Conservation (phyloP, 768 basidiomycete species). For the Tephrocybe rancida region DNA sequence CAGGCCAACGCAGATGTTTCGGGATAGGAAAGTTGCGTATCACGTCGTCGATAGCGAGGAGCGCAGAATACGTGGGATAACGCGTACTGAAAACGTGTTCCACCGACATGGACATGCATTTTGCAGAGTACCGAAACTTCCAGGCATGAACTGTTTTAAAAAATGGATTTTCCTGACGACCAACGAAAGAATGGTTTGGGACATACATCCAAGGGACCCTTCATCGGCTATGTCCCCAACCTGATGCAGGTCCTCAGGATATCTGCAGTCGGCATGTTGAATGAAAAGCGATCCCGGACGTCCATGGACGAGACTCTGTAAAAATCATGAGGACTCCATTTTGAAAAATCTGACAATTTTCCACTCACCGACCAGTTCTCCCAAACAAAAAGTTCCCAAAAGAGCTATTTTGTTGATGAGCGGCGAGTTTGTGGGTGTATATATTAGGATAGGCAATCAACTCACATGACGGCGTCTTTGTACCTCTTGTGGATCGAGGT, state of each 20-base stretch:
- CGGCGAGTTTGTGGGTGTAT: background rate
- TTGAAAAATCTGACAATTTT: background rate
- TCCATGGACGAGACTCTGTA: conserved; percentile 50
- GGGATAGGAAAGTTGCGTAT: conserved; percentile 55
- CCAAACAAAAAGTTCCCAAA: conserved; percentile 56
- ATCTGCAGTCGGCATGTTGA: conserved; percentile 52
- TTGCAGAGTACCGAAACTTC: conserved; percentile 47
- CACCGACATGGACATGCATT: conserved; percentile 44
- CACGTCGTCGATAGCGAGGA: conserved; percentile 51
- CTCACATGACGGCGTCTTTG: conserved; percentile 43
- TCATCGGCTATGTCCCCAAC: conserved; percentile 32
- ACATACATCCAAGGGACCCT: conserved; percentile 46
- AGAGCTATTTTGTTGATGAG: conserved; percentile 33
- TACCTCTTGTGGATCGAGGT: conserved; percentile 43
- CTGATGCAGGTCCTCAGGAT: conserved; percentile 47
- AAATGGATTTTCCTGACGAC: background rate
- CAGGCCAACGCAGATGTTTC: conserved; percentile 42
- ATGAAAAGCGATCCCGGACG: conserved; percentile 48
- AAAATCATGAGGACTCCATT: background rate
- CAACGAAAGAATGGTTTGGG: background rate
- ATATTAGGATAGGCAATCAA: background rate
- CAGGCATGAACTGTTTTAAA: conserved; percentile 38
- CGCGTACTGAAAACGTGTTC: conserved; percentile 43
- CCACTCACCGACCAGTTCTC: conserved; percentile 49
- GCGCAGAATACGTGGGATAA: conserved; percentile 39